A percentile compares a stretch with the other conserved stretches of the same genome.
phyloP scores from a whole-genome alignment of 108 stramenopile genomes.

The Conticribra guillardii region DNA sequence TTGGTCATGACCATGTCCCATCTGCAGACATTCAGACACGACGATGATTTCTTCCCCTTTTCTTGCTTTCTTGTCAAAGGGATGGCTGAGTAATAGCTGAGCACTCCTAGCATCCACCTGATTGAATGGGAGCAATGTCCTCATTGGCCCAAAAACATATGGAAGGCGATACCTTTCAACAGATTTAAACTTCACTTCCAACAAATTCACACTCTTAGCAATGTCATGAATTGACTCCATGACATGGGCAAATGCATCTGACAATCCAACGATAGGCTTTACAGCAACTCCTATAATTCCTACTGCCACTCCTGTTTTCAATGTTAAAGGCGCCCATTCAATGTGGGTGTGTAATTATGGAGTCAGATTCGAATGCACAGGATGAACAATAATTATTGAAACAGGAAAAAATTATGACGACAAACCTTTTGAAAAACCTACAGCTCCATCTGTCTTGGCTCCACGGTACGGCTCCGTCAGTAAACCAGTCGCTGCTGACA shows the following conservation, averaged over 20 bases:
- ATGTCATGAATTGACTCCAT: conserved; percentile 78
- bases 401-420: no score
- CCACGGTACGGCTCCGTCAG: conserved; percentile 77
- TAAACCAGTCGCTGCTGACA: conserved; percentile 72
- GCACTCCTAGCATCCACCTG: conserved; percentile 58
- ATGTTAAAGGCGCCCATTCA: no score
- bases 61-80: conserved; percentile 52
- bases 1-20: conserved; percentile 71
- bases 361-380: no score
- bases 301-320: no score
- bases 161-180: conserved; percentile 70
- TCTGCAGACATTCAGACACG: conserved; percentile 67
- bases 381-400: no score
- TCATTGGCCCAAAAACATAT: conserved; percentile 72
- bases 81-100: conserved; percentile 56
- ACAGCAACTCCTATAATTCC: conserved; percentile 76
- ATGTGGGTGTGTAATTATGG: no score
- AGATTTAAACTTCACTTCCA: conserved; percentile 71
- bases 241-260: conserved; percentile 82
- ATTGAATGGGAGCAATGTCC: conserved; percentile 73
- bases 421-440: conserved; percentile 70
- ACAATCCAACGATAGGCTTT: conserved; percentile 82
- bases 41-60: conserved; percentile 60
- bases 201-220: conserved; percentile 80
- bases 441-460: conserved; percentile 53